phyloP scores from a whole-genome alignment of 2,329 filamentous ascomycete species.

The Botryotinia convoluta region DNA sequence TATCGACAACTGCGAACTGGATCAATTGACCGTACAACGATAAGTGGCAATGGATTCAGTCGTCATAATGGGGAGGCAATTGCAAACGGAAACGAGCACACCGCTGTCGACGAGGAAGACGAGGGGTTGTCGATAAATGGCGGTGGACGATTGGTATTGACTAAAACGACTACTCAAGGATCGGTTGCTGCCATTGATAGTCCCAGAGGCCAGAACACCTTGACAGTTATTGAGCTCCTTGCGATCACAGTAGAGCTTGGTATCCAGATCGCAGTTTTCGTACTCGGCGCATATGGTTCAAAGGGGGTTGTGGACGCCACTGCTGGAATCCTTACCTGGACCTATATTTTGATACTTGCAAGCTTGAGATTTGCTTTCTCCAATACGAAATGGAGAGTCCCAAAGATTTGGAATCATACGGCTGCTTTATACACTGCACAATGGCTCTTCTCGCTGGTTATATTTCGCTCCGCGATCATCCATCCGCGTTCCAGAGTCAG shows the following conservation, averaged over 20 bases:
- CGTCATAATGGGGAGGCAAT: neutral
- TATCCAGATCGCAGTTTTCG: slow-evolving; percentile 64
- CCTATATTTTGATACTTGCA: slow-evolving; percentile 74
- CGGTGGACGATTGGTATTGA: slow-evolving; percentile 56
- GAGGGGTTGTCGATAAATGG: slow-evolving; percentile 54
- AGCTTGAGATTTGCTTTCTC: slow-evolving; percentile 67
- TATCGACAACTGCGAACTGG: slow-evolving; percentile 57
- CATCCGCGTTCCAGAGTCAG: slow-evolving; percentile 65
- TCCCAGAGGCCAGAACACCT: slow-evolving; percentile 68
- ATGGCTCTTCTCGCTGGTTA: slow-evolving; percentile 72
- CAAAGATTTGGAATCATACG: slow-evolving; percentile 89
- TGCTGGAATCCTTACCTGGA: slow-evolving; percentile 71
- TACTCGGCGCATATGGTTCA: slow-evolving; percentile 57
- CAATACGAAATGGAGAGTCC: slow-evolving; percentile 63
- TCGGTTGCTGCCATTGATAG: slow-evolving; percentile 71
- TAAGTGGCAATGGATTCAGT: slow-evolving; percentile 21
- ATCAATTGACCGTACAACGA: slow-evolving; percentile 40
- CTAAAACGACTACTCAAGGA: slow-evolving; percentile 59
- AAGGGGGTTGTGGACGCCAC: slow-evolving; percentile 60
- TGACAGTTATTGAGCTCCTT: slow-evolving; percentile 71
- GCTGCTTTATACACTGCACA: slow-evolving; percentile 76
- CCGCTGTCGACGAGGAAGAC: slow-evolving; percentile 50
- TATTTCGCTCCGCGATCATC: slow-evolving; percentile 84
- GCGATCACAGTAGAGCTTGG: slow-evolving; percentile 70
- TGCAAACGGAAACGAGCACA: slow-evolving; percentile 37